Percentiles rank a stretch among this genome's conserved stretches.
Conservation (phyloP, 1,284 basidiomycete species). For the Heterobasidion occidentale region DNA sequence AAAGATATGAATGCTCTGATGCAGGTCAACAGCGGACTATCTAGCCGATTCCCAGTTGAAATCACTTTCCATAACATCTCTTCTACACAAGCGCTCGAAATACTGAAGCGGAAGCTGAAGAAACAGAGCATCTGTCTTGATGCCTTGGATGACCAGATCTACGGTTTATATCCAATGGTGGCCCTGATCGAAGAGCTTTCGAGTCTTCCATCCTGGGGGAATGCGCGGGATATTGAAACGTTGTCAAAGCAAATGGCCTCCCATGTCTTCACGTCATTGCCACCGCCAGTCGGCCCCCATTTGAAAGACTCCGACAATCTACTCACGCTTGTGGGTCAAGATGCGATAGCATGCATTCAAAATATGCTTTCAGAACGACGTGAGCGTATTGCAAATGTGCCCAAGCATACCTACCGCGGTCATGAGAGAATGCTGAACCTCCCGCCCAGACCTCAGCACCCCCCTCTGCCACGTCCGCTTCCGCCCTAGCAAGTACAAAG, state of each 20-base stretch:
- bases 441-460: not conserved
- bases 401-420: not conserved
- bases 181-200: constrained; percentile 32
- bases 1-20: constrained; percentile 55
- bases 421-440: not conserved
- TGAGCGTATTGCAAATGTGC: constrained; percentile 15
- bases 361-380: constrained; percentile 15
- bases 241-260: constrained; percentile 39
- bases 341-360: constrained; percentile 24
- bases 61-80: constrained; percentile 46
- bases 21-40: constrained; percentile 48
- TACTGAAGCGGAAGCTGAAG: constrained; percentile 37
- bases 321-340: constrained; percentile 12
- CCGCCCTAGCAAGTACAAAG: constrained; percentile 25
- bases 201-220: constrained; percentile 34
- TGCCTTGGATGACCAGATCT: constrained; percentile 29
- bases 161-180: constrained; percentile 26
- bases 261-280: constrained; percentile 17
- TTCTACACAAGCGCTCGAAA: constrained; percentile 38
- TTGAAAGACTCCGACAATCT: constrained; percentile 3
- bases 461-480: constrained; percentile 15
- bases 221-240: constrained; percentile 41
- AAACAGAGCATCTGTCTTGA: constrained; percentile 31
- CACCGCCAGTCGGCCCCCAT: constrained; percentile 5
- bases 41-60: constrained; percentile 60